Evolutionary conservation across 192 early-diverging fungal genomes (phyloP), one percentile per base, ranked within the genome.

Genomic region (Coemansia asiatica): DNA sequence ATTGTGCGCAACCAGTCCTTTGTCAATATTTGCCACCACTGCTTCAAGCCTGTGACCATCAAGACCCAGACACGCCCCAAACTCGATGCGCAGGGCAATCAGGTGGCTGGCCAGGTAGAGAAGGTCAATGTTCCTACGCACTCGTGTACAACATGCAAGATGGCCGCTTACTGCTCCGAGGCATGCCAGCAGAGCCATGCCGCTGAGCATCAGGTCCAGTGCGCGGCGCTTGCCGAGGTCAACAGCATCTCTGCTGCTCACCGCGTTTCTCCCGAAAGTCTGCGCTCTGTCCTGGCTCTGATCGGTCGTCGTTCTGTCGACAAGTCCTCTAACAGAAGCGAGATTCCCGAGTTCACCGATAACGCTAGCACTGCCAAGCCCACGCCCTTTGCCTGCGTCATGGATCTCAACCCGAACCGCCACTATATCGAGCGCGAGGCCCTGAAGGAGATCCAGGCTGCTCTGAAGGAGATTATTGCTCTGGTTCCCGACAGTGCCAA

Each of bases 81-180:
- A 75, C 61, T 74, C 49, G 75, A 67, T 67, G 82, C 64, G 35
- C 66, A 70, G 54, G 80, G 57, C 56, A 74, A 55, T 50, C 60
- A 51, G 66, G 53, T 82, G 48, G 49, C 50, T 25, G 65, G 69
- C 36, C 65, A 79, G 69, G 40, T 77, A 48, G 74, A 74, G 55
- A 40, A 46, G 36, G 12, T 69, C 21, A 55, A 29, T 10, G 73
- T 75, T 23, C 75, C 71, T 2, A 49, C 59, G 12, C 66, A 64
- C 29, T 63, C 74, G 63, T 81, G 72, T 60, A 57, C 25, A 21
- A 47, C 72, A 62, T 87, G 87, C 79, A 70, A 74, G 68, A 71
- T 80, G 77, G 69, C 78, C 38, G 74, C 66, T 57, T 88, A 85
- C 67, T 89, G 88, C 79, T 85, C 83, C 9, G 67, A 83, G n/a